A percentile compares a stretch with the other conserved stretches of the same genome.
phyloP scores from a whole-genome alignment of 768 basidiomycete species.

The Tylopilus rubrobrunneus region DNA sequence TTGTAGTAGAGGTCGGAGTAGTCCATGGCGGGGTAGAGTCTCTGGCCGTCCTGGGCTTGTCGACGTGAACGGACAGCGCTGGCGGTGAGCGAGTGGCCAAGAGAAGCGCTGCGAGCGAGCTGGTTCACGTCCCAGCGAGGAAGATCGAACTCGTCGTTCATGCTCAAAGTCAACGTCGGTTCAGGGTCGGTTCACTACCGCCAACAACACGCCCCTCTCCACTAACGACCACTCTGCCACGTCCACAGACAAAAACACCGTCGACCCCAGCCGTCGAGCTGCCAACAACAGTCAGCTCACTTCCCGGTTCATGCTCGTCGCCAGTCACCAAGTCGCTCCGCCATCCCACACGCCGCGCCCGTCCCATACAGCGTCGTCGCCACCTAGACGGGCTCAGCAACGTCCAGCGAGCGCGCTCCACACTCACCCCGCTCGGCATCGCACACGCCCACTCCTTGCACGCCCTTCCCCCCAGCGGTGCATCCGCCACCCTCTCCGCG shows the following conservation, averaged over 20 bases:
- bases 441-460: slow-evolving; percentile 80
- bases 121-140: slow-evolving; percentile 53
- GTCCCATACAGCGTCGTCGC: slow-evolving; percentile 66
- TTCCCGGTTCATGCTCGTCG: too few species aligned
- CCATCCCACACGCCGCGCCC: slow-evolving; percentile 61
- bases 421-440: slow-evolving; percentile 50
- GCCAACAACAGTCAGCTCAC: too few species aligned
- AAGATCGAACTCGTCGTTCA: slow-evolving; percentile 76
- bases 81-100: slow-evolving; percentile 46
- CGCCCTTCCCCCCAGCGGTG: slow-evolving; percentile 52
- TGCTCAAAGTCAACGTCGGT: slow-evolving; percentile 3
- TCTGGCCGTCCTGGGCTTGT: too few species aligned
- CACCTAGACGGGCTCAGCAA: not conserved
- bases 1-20: slow-evolving; percentile 63
- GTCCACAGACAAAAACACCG: slow-evolving; percentile 75
- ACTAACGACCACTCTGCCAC: too few species aligned
- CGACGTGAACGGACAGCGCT: slow-evolving; percentile 52
- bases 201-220: slow-evolving; percentile 55
- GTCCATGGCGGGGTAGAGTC: slow-evolving; percentile 33
- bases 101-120: slow-evolving; percentile 64
- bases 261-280: slow-evolving; percentile 64
- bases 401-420: slow-evolving; percentile 3
- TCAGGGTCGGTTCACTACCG: slow-evolving; percentile 28
- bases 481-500: slow-evolving; percentile 43
- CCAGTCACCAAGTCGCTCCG: slow-evolving; percentile 65